Evolutionary conservation across 2,329 filamentous ascomycete genomes (phyloP).

Genomic region (Trichophyton simii): DNA sequence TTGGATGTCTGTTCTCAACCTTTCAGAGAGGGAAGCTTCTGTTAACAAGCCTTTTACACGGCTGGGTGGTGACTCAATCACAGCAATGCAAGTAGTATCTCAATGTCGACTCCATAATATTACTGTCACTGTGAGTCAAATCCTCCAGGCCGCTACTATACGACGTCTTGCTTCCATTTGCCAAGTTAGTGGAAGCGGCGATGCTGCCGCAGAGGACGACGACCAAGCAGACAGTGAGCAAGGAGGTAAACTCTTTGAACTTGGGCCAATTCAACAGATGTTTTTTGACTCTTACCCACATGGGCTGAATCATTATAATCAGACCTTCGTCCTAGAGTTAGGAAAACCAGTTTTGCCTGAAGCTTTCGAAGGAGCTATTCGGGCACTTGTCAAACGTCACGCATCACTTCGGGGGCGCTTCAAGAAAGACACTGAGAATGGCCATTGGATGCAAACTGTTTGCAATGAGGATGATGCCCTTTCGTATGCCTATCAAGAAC

Average conservation of each 20-base stretch:
- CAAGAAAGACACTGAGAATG: neutral
- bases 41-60: conserved; percentile 6
- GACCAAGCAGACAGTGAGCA: conserved; percentile 5
- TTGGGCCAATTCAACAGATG: conserved; percentile 28
- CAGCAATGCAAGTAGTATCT: conserved; percentile 7
- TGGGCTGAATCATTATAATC: conserved; percentile 8
- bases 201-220: conserved; percentile 7
- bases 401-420: conserved; percentile 2
- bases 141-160: neutral
- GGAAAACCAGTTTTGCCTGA: neutral
- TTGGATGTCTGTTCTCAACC: conserved; percentile 9
- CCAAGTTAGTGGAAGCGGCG: neutral
- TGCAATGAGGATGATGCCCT: conserved; percentile 12
- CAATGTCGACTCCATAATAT: conserved; percentile 4
- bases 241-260: conserved; percentile 20
- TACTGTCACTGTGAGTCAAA: neutral
- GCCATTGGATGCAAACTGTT: conserved; percentile 10
- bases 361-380: neutral
- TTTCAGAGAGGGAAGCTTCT: conserved; percentile 3
- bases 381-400: neutral
- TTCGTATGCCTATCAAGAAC: conserved; percentile 14
- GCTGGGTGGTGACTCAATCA: conserved; percentile 7
- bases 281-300: conserved; percentile 21
- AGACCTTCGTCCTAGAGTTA: conserved; percentile 2
- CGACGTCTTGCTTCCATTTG: neutral